A percentile compares a stretch with the other conserved stretches of the same genome.
Conservation (phyloP, 2,329 filamentous ascomycete species). For the Neoscytalidium dimidiatum region DNA sequence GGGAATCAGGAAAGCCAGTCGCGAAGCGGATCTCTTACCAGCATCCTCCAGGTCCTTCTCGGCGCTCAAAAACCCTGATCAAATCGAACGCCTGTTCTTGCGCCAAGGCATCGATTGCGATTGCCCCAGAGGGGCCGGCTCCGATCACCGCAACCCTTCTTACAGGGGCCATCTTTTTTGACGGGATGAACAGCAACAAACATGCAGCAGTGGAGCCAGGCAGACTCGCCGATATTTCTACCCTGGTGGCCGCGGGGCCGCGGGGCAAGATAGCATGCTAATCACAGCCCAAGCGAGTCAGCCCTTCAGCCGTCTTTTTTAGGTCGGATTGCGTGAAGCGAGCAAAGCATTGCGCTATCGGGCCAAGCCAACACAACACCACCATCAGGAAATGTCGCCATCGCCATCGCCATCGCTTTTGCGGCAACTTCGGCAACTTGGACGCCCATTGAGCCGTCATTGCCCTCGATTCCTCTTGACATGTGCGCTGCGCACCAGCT, state of each 20-base stretch:
- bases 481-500: neutral
- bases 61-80: slow-evolving; percentile 64
- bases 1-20: too few species aligned
- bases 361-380: slow-evolving; percentile 10
- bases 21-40: slow-evolving; percentile 49
- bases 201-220: neutral
- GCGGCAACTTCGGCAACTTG: neutral
- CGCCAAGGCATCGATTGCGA: slow-evolving; percentile 61
- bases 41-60: slow-evolving; percentile 61
- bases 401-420: neutral
- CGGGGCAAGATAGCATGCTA: neutral
- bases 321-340: neutral
- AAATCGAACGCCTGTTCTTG: slow-evolving; percentile 61
- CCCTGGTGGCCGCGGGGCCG: neutral
- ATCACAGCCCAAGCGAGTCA: neutral
- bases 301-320: neutral
- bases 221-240: neutral
- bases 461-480: neutral
- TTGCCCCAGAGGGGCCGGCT: slow-evolving; percentile 61
- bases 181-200: neutral
- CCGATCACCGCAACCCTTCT: slow-evolving; percentile 59
- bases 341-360: slow-evolving; percentile 13
- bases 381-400: neutral
- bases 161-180: neutral
- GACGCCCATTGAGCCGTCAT: neutral